Evolutionary conservation across 1,284 basidiomycete species (phyloP).

Genomic region (Naganishia sp.): DNA sequence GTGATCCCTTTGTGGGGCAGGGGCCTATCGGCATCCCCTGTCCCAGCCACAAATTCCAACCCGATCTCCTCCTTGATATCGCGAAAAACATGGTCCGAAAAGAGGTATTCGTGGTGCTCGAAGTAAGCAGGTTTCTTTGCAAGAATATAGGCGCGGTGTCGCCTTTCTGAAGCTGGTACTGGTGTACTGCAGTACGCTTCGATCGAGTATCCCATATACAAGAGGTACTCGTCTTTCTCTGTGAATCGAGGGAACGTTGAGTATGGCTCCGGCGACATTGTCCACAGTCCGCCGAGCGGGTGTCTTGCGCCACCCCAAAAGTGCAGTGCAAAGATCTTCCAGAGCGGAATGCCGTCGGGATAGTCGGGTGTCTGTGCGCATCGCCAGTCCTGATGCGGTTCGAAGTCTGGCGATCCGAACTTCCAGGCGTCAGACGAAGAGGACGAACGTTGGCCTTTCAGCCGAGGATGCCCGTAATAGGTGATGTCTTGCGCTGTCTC

Average conservation of each 20-base stretch:
- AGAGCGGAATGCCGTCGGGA: constrained; percentile 39
- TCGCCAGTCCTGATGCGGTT: constrained; percentile 24
- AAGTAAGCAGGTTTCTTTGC: constrained; percentile 48
- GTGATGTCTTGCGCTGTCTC: neutral
- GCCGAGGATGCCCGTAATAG: neutral
- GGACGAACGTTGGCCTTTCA: constrained; percentile 7
- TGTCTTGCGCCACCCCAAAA: constrained; percentile 37
- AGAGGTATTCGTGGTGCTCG: constrained; percentile 10
- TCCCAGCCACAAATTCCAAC: constrained; percentile 40
- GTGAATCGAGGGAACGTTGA: constrained; percentile 1
- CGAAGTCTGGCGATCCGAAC: neutral
- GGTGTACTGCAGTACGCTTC: constrained; percentile 17
- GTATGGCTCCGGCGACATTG: constrained; percentile 40
- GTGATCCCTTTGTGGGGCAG: constrained; percentile 31
- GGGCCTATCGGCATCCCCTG: constrained; percentile 34
- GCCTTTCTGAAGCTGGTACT: constrained; percentile 32
- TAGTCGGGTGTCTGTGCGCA: constrained; percentile 31
- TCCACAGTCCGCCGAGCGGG: constrained; percentile 39
- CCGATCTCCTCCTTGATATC: constrained; percentile 25
- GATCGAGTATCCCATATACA: constrained; percentile 31
- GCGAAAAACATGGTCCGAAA: neutral
- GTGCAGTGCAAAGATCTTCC: constrained; percentile 37
- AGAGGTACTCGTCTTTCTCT: constrained; percentile 5
- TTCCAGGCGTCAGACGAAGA: neutral
- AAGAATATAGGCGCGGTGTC: constrained; percentile 42